phyloP scores from a whole-genome alignment of 2,329 filamentous ascomycete genomes.

The Beauveria brongniartii region DNA sequence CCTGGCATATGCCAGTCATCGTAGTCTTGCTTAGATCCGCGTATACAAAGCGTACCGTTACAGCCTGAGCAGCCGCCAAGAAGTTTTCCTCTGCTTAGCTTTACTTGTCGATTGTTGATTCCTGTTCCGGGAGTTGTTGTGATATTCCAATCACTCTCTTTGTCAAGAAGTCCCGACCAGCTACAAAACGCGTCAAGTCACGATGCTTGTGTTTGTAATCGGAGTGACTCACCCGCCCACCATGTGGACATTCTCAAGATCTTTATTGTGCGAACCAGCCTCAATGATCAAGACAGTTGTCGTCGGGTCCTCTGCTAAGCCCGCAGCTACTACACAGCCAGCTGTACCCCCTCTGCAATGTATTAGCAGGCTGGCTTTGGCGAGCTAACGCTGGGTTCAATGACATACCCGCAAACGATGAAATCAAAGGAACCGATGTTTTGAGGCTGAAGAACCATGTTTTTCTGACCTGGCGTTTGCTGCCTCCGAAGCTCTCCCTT shows the following conservation, averaged over 20 bases:
- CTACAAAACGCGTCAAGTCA: conserved; percentile 10
- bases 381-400: neutral
- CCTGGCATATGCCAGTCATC: conserved; percentile 49
- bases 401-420: conserved; percentile 27
- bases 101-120: conserved; percentile 35
- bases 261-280: conserved; percentile 30
- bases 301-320: conserved; percentile 27
- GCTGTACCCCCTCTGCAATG: conserved; percentile 26
- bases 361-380: neutral
- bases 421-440: conserved; percentile 21
- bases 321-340: conserved; percentile 28
- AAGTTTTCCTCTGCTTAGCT: conserved; percentile 40
- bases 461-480: too few species aligned
- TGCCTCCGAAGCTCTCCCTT: too few species aligned
- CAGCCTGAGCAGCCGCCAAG: conserved; percentile 40
- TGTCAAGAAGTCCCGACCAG: conserved; percentile 39
- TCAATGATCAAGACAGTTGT: conserved; percentile 27
- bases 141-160: conserved; percentile 44
- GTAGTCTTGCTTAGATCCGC: conserved; percentile 38
- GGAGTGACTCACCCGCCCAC: conserved; percentile 32
- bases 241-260: conserved; percentile 43
- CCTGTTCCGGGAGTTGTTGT: conserved; percentile 30
- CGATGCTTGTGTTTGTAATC: neutral
- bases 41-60: conserved; percentile 42
- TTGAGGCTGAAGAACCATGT: neutral